Percentiles rank a stretch among this genome's conserved stretches.
phyloP scores from a whole-genome alignment of 345 rosid species.

The Eucalyptus melliodora region DNA sequence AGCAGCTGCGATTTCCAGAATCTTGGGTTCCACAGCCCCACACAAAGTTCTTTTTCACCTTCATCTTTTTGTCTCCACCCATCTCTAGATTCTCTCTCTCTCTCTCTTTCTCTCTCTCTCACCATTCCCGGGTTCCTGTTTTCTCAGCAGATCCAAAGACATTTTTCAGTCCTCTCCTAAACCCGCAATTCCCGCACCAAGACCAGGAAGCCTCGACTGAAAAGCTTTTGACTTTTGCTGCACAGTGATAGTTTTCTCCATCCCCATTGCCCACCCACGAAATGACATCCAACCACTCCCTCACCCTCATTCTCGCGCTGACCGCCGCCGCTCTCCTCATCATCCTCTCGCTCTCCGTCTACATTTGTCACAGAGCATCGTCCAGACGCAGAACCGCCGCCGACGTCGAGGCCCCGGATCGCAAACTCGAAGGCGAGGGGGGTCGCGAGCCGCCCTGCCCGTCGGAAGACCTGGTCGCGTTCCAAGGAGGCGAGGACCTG shows the following conservation, averaged over 20 bases:
- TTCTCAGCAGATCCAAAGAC: background rate
- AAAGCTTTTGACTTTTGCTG: background rate
- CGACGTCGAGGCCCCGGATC: background rate
- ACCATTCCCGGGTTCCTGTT: background rate
- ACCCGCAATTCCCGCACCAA: background rate
- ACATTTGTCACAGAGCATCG: conserved; percentile 14
- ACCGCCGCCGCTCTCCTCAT: conserved; percentile 16
- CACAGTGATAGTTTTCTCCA: background rate
- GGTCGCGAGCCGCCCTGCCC: background rate
- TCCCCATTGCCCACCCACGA: background rate
- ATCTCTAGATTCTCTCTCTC: background rate
- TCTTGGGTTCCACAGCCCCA: conserved; percentile 10
- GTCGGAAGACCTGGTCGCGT: conserved; percentile 49
- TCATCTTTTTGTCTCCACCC: conserved; percentile 8
- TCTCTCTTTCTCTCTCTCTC: background rate
- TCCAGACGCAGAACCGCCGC: background rate
- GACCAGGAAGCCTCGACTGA: background rate
- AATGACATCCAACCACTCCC: conserved; percentile 36
- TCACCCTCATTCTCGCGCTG: conserved; percentile 33
- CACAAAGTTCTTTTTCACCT: conserved; percentile 11
- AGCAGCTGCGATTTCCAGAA: background rate
- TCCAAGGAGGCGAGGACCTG: conserved; percentile 61
- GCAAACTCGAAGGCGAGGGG: background rate
- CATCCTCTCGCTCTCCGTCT: conserved; percentile 11
- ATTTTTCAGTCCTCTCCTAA: background rate